Conservation (phyloP, 2,329 filamentous ascomycete species). For the Colletotrichum horii region DNA sequence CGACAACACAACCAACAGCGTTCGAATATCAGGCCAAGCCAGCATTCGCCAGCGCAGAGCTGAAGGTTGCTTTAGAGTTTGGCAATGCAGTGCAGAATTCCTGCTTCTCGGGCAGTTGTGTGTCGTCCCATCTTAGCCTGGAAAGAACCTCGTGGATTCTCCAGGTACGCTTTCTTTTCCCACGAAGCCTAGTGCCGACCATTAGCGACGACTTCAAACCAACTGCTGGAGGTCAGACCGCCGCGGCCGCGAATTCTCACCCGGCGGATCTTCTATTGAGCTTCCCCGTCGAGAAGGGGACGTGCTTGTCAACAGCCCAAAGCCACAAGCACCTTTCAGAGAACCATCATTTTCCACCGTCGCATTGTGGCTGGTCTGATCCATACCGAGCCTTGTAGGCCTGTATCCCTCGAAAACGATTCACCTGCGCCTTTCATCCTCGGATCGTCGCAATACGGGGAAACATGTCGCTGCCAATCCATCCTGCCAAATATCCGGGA, state of each 20-base stretch:
- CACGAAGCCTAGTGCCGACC: background rate
- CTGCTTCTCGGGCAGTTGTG: background rate
- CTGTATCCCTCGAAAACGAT: background rate
- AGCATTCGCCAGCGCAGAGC: background rate
- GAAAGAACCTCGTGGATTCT: slow-evolving; percentile 7
- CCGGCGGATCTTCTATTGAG: background rate
- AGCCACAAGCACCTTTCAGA: background rate
- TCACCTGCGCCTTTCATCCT: background rate
- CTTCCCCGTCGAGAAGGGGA: background rate
- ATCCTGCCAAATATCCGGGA: background rate
- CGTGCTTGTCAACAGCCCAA: background rate
- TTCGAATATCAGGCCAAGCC: background rate
- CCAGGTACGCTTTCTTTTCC: slow-evolving; percentile 18
- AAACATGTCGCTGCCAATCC: background rate
- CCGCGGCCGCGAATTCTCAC: background rate
- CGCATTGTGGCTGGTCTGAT: background rate
- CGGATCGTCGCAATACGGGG: background rate
- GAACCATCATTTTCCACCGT: background rate
- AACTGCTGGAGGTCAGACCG: background rate
- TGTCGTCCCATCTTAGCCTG: slow-evolving; percentile 12
- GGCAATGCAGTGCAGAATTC: background rate
- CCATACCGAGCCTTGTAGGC: background rate
- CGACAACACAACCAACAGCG: background rate
- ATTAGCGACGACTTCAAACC: background rate
- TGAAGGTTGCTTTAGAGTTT: slow-evolving; percentile 21